These are phyloP conservation scores for Syncephalastrum sp. DNA, from an alignment of 371 early-diverging fungal genomes.

Conservation along the genomic window DNA sequence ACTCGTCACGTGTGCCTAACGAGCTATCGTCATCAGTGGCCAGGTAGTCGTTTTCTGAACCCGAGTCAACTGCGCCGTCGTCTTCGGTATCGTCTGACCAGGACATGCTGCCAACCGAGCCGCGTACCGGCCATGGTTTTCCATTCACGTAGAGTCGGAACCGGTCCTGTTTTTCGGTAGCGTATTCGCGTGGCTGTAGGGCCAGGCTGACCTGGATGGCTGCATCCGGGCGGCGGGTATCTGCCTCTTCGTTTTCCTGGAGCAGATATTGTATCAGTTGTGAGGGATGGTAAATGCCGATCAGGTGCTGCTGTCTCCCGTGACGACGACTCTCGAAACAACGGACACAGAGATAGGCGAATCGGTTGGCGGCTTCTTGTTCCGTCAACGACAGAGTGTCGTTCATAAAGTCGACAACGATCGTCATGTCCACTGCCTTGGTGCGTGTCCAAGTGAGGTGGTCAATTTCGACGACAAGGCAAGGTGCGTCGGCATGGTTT, in stretches of 20 bases:
- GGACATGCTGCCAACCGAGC: neutral
- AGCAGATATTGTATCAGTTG: conserved; percentile 22
- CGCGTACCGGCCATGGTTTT: conserved; percentile 35
- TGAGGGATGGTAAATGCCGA: conserved; percentile 26
- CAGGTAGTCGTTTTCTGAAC: neutral
- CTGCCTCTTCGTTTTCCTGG: conserved; percentile 8
- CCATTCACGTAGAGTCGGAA: conserved; percentile 26
- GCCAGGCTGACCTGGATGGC: neutral
- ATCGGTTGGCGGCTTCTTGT: conserved; percentile 15
- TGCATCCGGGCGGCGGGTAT: conserved; percentile 1
- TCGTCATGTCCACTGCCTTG: conserved; percentile 10
- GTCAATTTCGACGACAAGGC: conserved; percentile 14
- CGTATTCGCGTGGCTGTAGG: conserved; percentile 2
- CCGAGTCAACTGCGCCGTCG: neutral
- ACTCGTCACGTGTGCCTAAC: too few relatives aligned
- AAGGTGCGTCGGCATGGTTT: neutral
- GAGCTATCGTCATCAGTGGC: conserved; percentile 28
- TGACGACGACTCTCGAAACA: conserved; percentile 18
- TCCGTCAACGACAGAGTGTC: too few relatives aligned
- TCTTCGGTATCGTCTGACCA: neutral
- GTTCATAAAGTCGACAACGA: neutral
- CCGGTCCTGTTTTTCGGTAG: neutral
- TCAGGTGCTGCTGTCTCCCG: conserved; percentile 9
- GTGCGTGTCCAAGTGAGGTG: conserved; percentile 10
- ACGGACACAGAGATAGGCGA: conserved; percentile 34